Conservation (phyloP, 129 eudicot genomes). For the Pseudognaphalium luteoalbum region DNA sequence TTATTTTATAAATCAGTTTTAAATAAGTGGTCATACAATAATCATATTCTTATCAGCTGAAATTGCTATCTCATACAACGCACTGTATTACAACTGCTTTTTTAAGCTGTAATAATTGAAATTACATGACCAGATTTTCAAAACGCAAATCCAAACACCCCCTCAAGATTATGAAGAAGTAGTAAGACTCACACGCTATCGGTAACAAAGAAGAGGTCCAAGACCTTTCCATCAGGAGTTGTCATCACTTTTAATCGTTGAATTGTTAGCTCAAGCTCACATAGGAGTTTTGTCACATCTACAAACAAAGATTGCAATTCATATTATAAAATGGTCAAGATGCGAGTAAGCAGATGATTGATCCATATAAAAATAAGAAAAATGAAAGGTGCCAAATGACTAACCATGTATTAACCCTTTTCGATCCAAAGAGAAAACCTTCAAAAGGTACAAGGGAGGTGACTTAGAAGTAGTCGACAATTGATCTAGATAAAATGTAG, state of each 20-base stretch:
- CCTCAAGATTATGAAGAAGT: background rate
- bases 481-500: slow-evolving; percentile 56
- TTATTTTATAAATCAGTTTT: too few relatives aligned
- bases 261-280: slow-evolving; percentile 74
- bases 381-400: background rate
- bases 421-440: slow-evolving; percentile 68
- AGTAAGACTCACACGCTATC: slow-evolving; percentile 58
- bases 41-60: too few relatives aligned
- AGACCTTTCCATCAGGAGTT: slow-evolving; percentile 81
- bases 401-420: slow-evolving; percentile 83
- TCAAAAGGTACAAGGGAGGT: slow-evolving; percentile 65
- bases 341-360: background rate
- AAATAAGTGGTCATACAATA: too few relatives aligned
- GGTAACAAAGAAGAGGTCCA: slow-evolving; percentile 81
- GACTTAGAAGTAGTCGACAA: slow-evolving; percentile 34
- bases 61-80: too few relatives aligned
- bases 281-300: slow-evolving; percentile 80
- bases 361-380: background rate
- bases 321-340: slow-evolving; percentile 13
- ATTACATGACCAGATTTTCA: background rate
- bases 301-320: background rate
- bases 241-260: slow-evolving; percentile 89
- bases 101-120: background rate
- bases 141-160: background rate
- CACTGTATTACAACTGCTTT: background rate